A percentile compares a stretch with the other conserved stretches of the same genome.
Conservation (phyloP, 306 rosid genomes). For the Echinosophora koreensis region DNA sequence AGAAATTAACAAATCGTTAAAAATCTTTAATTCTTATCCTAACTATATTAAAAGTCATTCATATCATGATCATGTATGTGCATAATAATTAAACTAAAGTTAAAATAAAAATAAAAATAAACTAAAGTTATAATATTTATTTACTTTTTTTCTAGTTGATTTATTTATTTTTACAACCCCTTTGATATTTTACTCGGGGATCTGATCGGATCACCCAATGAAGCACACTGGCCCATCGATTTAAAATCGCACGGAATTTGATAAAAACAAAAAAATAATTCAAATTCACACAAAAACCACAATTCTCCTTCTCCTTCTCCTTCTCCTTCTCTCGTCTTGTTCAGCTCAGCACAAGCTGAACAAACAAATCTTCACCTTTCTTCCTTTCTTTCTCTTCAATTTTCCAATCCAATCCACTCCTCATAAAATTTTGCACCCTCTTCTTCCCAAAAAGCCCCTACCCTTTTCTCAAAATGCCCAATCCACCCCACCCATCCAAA, state of each 20-base stretch:
- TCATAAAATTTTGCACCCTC: too few relatives aligned
- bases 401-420: constrained; percentile 3
- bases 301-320: neutral
- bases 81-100: too few relatives aligned
- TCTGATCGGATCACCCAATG: neutral
- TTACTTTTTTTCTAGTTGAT: too few relatives aligned
- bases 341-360: constrained; percentile 23
- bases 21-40: too few relatives aligned
- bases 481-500: neutral
- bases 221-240: constrained; percentile 47
- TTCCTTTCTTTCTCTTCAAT: neutral
- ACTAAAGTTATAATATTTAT: too few relatives aligned
- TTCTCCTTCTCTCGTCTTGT: neutral
- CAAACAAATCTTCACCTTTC: neutral
- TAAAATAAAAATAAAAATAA: too few relatives aligned
- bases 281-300: neutral
- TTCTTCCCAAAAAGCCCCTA: constrained; percentile 51
- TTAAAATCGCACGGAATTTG: constrained; percentile 53
- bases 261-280: constrained; percentile 3
- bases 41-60: too few relatives aligned
- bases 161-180: too few relatives aligned
- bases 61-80: too few relatives aligned
- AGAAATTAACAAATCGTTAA: too few relatives aligned
- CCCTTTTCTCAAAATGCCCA: constrained; percentile 43
- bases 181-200: too few relatives aligned